Conservation (phyloP, 257 asterid species). For the Nicotiana noctiflora region DNA sequence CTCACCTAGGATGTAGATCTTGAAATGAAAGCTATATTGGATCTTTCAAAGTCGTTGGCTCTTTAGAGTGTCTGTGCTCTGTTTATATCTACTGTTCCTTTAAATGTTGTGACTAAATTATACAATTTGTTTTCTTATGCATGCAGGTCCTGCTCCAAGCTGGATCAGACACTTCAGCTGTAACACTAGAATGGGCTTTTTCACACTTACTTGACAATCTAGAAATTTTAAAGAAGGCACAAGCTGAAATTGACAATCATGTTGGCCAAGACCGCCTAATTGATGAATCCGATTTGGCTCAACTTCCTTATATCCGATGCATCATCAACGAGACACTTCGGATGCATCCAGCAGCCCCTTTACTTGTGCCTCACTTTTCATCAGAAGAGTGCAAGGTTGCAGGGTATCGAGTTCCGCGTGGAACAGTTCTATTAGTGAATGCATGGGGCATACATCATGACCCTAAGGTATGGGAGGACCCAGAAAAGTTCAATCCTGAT, state of each 20-base stretch:
- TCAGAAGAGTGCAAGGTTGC: constrained; percentile 48
- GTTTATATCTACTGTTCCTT: neutral
- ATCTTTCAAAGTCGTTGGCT: neutral
- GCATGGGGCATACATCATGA: constrained; percentile 60
- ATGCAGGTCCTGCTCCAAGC: constrained; percentile 33
- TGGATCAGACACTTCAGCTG: constrained; percentile 31
- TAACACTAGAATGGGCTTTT: constrained; percentile 30
- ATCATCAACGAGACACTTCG: constrained; percentile 57
- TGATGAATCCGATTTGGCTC: constrained; percentile 23
- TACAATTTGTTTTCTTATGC: neutral
- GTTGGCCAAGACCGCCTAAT: constrained; percentile 22
- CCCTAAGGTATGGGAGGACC: constrained; percentile 50
- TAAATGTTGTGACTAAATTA: neutral
- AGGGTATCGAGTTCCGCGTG: constrained; percentile 39
- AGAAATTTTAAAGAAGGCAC: constrained; percentile 21
- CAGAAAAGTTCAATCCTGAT: constrained; percentile 46
- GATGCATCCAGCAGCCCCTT: constrained; percentile 46
- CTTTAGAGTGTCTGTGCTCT: neutral
- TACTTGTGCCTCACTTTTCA: constrained; percentile 58
- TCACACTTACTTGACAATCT: constrained; percentile 20
- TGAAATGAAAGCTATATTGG: neutral
- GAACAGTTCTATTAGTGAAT: constrained; percentile 52
- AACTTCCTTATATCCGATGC: constrained; percentile 42
- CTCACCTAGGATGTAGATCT: neutral
- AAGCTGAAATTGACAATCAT: constrained; percentile 18